Evolutionary conservation across 2,329 filamentous ascomycete genomes (phyloP), one percentile per base, ranked within the genome.

Genomic region (Paraphoma sp.): DNA sequence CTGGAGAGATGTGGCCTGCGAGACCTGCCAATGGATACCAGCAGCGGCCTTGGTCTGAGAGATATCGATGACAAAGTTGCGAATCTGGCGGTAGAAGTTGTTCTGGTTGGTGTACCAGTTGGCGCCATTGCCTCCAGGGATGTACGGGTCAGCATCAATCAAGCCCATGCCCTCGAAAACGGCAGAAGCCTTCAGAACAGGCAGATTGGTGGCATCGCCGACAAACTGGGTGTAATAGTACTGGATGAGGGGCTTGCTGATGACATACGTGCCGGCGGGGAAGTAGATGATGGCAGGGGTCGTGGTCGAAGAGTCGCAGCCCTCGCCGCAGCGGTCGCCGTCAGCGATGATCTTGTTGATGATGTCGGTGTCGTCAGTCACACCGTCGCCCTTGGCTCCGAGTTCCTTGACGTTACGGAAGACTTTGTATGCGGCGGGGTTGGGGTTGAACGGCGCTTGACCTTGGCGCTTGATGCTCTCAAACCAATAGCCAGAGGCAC

Each of bases 161-260:
- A 98, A 85, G 43, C 90, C 93, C 81, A 97, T 96, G 45, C 94
- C 95, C 2, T 82, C 64, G 71, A 98, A 99, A 67, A 65, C 64
- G 2, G 75, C 55, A n/a, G 73, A 68, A 23, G 79, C 80, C 80
- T 94, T 92, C 76, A 97, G 82, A 0, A 88, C 89, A 0, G 94
- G 93, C 12, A 89, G 77, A 60, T 85, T 82, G 68, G 86, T 72
- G 47, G 89, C 87, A 80, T 98, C 93, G 54, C 94, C 94, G 36
- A 97, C 83, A 59, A 98, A 86, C 76, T 97, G 93, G 9, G 93
- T 96, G 81, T 97, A 97, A 83, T 98, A 98, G 77, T 89, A 89
- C 75, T 93, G 89, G 49, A 93, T 79, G 64, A 98, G 86, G 18
- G 94, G 91, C 69, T 82, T 84, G 73, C 87, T 92, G 67, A 98